Base-by-base conservation (phyloP, 1,284 basidiomycete genomes). In the Violaceomyces palustris region DNA sequence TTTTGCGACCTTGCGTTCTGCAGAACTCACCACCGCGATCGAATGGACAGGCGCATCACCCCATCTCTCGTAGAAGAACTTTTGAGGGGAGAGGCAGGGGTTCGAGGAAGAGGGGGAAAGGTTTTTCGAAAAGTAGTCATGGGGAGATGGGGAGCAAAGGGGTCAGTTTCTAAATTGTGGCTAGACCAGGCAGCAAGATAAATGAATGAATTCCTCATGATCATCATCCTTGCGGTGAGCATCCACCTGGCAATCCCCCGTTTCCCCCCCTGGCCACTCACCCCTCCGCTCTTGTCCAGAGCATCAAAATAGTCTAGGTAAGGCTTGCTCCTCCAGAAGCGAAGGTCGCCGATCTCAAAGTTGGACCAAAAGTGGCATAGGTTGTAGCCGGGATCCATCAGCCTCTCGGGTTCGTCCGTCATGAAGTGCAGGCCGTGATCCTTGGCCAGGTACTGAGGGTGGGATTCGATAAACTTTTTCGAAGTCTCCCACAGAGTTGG, bases 241-340 rank as follows among this genome's bases (percentile, higher is more conserved):
- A n/a, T n/a, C n/a, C n/a, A n/a, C n/a, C n/a, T n/a, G n/a, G n/a
- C n/a, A n/a, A n/a, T n/a, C n/a, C n/a, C n/a, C n/a, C n/a, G n/a
- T n/a, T n/a, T n/a, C n/a, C n/a, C n/a, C n/a, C n/a, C n/a, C n/a
- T n/a, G n/a, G 15, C 18, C 9, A 45, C 61, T 10, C 35, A 64
- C 62, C 19, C 88, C 88, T 15, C 89, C 89, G 36, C 80, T 80
- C 10, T 77, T 74, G 53, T 92, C 89, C n/a, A 92, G 77, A 66
- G 80, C 79, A 15, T 86, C 79, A 61, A 91, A 92, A 75, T 84
- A 91, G 39, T 82, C 79, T 54, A 76, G 78, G 72, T 92, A 93
- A 10, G 83, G 81, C 54, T 87, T 80, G 6, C 79, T 76, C 42
- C 88, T 77, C 85, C 86, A 89, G 68, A 90, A 88, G 50, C 85